A percentile compares a stretch with the other conserved stretches of the same genome.
phyloP scores from a whole-genome alignment of 768 basidiomycete species.

The Amanita pseudoporphyria region DNA sequence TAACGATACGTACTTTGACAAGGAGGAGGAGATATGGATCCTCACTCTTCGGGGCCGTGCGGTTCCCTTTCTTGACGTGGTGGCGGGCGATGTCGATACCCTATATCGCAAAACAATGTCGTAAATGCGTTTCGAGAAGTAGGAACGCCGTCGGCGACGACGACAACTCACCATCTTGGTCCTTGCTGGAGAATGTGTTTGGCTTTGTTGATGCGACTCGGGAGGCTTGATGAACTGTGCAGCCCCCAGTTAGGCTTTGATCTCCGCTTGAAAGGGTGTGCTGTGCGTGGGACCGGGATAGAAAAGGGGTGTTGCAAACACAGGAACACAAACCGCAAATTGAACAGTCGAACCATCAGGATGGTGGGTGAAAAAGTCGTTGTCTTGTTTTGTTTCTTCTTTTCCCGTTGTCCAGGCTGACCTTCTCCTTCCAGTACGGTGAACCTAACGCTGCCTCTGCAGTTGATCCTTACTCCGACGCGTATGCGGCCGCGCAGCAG shows the following conservation, averaged over 20 bases:
- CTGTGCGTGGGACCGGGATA: background rate
- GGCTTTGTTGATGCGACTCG: constrained; percentile 28
- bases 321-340: constrained; percentile 32
- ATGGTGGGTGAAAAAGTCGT: constrained; percentile 40
- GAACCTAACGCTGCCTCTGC: constrained; percentile 44
- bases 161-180: constrained; percentile 74
- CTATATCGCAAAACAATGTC: too few species aligned
- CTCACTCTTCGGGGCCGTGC: constrained; percentile 96
- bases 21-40: constrained; percentile 97
- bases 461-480: constrained; percentile 77
- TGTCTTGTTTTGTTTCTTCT: constrained; percentile 7
- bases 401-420: constrained; percentile 7
- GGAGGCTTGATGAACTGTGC: constrained; percentile 64
- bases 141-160: constrained; percentile 19
- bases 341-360: constrained; percentile 44
- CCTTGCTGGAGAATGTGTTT: too few species aligned
- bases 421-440: constrained; percentile 42
- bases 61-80: constrained; percentile 97
- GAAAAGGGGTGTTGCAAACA: constrained; percentile 27
- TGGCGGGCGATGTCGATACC: constrained; percentile 94
- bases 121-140: constrained; percentile 8
- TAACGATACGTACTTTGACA: constrained; percentile 66
- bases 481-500: constrained; percentile 59
- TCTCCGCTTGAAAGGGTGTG: constrained; percentile 28
- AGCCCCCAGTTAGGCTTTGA: constrained; percentile 35